Conservation (phyloP, 805 yeast genomes). For the Ogataea paraovalis region DNA sequence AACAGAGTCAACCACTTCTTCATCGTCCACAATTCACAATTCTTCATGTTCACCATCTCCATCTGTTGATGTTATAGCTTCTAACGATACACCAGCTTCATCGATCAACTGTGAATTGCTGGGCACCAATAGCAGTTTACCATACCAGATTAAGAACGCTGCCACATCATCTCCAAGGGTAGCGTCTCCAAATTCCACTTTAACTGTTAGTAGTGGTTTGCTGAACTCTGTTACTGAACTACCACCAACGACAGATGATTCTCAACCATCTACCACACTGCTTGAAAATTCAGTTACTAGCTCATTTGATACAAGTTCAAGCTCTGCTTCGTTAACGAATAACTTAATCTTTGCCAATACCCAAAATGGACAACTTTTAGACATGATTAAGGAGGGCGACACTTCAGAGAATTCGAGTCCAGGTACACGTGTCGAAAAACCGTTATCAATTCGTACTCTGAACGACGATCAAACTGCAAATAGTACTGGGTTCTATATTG, state of each 20-base stretch:
- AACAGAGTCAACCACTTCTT: conserved; percentile 13
- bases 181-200: not conserved
- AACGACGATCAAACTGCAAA: not conserved
- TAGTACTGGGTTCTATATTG: not conserved
- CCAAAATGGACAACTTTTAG: not conserved
- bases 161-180: not conserved
- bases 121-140: not conserved
- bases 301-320: not conserved
- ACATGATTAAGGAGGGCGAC: not conserved
- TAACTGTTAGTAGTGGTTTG: not conserved
- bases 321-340: not conserved
- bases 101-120: conserved; percentile 15
- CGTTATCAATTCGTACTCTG: not conserved
- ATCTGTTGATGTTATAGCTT: conserved; percentile 11
- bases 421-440: no score
- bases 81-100: conserved; percentile 20
- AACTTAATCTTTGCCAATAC: not conserved
- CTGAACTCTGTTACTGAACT: conserved; percentile 1
- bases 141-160: not conserved
- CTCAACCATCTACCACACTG: no score
- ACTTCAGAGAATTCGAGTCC: not conserved
- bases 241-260: not conserved
- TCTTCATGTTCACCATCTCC: conserved; percentile 21
- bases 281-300: no score
- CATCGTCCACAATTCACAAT: conserved; percentile 15